Base-by-base conservation (phyloP, 768 basidiomycete species). In the Rubroboletus pulcherrimus region DNA sequence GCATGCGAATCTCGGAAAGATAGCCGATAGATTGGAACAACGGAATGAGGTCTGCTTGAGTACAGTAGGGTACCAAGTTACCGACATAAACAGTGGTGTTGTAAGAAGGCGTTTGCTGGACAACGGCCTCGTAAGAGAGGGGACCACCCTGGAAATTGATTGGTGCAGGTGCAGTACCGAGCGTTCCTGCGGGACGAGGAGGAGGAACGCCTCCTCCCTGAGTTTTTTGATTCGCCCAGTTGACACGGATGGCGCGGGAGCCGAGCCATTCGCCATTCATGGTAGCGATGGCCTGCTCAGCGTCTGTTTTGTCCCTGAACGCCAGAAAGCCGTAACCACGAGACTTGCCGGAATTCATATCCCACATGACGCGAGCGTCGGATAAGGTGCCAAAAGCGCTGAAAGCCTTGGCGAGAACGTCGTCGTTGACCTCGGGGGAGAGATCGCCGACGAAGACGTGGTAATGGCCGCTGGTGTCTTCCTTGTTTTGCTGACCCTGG, bases 211-310 rank as follows among this genome's bases (percentile, higher is more conserved):
- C 50, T 54, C 85, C 66, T 45, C 66, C 91, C 73, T 96, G 93
- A 17, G 95, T 98, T 79, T 98, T 98, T 76, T 98, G 96, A 77
- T 98, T 98, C 51, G 97, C 97, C 96, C 96, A 99, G 77, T 99
- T 99, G 73, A 98, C 96, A 63, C 97, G 88, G 67, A 99, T 99
- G 58, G 97, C 97, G 57, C 97, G 86, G 31, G 93, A 93, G 47
- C 97, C 97, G 37, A 99, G 82, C 93, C 93, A 99, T 79, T 99
- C 96, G 54, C 97, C 97, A 69, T 99, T 99, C 97, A 99, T 99
- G 57, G 96, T 95, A 33, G 91, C 90, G 71, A 99, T 99, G 41
- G 97, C 97, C 73, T 98, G 97, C 72, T 99, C 97, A 33, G 97
- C 97, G 66, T 99, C 97, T 50, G 96, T 93, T 76, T 96, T 95